Conservation (phyloP, 495 filamentous ascomycete genomes). For the Cercophora sp. region DNA sequence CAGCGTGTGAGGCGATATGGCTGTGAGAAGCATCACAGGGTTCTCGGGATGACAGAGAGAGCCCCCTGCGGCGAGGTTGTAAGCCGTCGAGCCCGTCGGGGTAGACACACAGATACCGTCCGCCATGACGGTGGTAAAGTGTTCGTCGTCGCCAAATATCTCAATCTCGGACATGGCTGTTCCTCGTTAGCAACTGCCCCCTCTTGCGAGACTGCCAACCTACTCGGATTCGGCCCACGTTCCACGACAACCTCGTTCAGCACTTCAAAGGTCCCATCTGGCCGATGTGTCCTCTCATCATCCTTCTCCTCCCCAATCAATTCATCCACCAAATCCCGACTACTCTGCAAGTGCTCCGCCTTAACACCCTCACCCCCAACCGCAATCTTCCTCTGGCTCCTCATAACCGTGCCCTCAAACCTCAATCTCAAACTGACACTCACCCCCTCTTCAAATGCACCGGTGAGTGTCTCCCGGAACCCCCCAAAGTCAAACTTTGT, state of each 20-base stretch:
- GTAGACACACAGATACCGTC: slow-evolving; percentile 90
- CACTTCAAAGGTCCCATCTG: slow-evolving; percentile 79
- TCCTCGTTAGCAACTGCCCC: neutral
- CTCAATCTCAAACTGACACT: slow-evolving; percentile 81
- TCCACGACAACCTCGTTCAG: slow-evolving; percentile 92
- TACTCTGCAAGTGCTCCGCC: slow-evolving; percentile 21
- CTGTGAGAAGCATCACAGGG: slow-evolving; percentile 90
- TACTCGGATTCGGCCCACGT: slow-evolving; percentile 83
- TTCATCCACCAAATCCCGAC: slow-evolving; percentile 80
- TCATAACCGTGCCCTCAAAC: slow-evolving; percentile 95
- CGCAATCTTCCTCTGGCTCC: slow-evolving; percentile 54
- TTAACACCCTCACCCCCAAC: slow-evolving; percentile 27
- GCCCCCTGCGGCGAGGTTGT: slow-evolving; percentile 94
- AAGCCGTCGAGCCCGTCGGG: slow-evolving; percentile 91
- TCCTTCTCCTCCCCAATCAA: slow-evolving; percentile 79
- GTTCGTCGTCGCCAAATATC: slow-evolving; percentile 92
- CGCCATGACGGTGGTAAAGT: slow-evolving; percentile 82
- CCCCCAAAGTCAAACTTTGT: slow-evolving; percentile 91
- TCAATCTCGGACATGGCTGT: slow-evolving; percentile 81
- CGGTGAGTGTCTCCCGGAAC: slow-evolving; percentile 64
- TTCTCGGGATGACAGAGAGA: slow-evolving; percentile 96
- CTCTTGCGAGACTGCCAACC: slow-evolving; percentile 20
- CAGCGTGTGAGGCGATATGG: slow-evolving; percentile 93
- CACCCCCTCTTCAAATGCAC: slow-evolving; percentile 77
- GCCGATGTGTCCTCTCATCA: slow-evolving; percentile 73